Evolutionary conservation across 148 eudicot genomes (phyloP), one percentile per base, ranked within the genome.

Genomic region (Gaultheria prostrata): DNA sequence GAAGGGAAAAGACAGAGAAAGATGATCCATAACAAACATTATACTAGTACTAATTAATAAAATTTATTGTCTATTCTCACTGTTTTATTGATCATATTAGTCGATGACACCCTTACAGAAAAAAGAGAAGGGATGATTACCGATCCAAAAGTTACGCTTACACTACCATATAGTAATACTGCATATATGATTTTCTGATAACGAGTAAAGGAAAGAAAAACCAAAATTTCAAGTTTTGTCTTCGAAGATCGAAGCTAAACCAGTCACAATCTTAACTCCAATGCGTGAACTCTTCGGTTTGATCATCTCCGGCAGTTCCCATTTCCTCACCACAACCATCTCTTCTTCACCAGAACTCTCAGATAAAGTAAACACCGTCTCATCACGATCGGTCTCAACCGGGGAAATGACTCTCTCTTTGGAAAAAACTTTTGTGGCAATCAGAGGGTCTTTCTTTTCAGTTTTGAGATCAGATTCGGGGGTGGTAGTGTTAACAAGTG

Each of bases 211-310:
- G 21, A 53, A 74, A 80, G 71, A 51, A 24, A 83, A 50, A 77
- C 81, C 81, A 87, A 91, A 90, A 82, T 80, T 93, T 87, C 76
- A 86, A 54, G 85, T 85, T 82, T 89, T 85, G 76, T 89, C 88
- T 83, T 88, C 92, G 43, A 88, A 89, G 51, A 91, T 81, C 2
- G 91, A 91, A 88, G 92, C 85, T 81, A 92, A 87, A 33, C 96
- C 96, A 82, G 92, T 89, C 70, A 91, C 83, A 17, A 90, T 59
- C 84, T 90, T 92, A 6, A 83, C 85, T 67, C 89, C 90, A 65
- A 57, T 12, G 59, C 73, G 79, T 6, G 84, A 43, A 24, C 76
- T 83, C 84, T 84, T 89, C 3, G 88, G 86, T 74, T 59, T 87
- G 54, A 84, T 84, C 85, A 12, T 61, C 17, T 86, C 85, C 80